Base-by-base conservation (phyloP, 768 basidiomycete species). In the Termitomyces sp. region DNA sequence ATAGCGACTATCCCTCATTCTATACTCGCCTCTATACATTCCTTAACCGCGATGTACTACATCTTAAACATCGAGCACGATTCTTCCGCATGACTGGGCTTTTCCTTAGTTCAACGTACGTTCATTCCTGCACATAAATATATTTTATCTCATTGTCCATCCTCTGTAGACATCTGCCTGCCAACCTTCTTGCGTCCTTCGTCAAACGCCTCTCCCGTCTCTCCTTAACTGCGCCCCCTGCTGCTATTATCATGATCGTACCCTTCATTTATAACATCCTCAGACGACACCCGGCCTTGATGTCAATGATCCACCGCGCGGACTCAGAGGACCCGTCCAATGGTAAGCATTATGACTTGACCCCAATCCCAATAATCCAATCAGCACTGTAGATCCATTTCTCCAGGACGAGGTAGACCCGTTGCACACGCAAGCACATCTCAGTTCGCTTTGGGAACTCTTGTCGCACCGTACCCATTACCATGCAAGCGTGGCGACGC, bases 191-290 rank as follows among this genome's bases (percentile, higher is more conserved):
- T 23, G 96, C 96, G 7, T 94, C 96, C 0, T 98, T 98, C 70
- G 77, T 97, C 65, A 98, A 98, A 70, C 86, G 92, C 5, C 79
- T 99, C 30, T 83, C 94, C 2, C 83, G 91, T 12, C 78, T 98
- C 2, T 88, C 93, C 8, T 78, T 98, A 11, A 75, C 76, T 30
- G 93, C 95, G 0, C 91, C 95, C 0, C 95, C 97, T 8, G 85
- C 94, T 14, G 95, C 90, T 0, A 85, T 97, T 30, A 79, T 99
- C 56, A 88, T 94, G 78, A 76, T 91, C 64, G 83, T 99, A 42
- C 94, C 97, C 2, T 91, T 98, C 72, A 85, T 88, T 7, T 98
- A 98, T 74, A 98, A 98, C 61, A 76, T 94, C 51, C 81, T 99
- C 63, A 97, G 97, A 69, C 77, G 82, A 9, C 96, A 98, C 69